Conservation (phyloP, 345 rosid genomes). For the Laguncularia racemosa region DNA sequence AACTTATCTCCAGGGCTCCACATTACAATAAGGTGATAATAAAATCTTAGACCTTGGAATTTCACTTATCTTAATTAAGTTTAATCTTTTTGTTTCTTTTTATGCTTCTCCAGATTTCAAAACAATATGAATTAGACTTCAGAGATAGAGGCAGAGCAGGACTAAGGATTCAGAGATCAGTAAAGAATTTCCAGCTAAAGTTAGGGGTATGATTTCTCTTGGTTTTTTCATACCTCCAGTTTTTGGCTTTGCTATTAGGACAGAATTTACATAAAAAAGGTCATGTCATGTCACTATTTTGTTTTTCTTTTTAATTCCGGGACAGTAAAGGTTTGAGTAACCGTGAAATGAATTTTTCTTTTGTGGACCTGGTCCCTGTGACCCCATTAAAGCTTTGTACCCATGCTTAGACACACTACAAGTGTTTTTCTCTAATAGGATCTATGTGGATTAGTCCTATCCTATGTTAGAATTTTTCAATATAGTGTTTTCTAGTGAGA, state of each 20-base stretch:
- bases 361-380: no score
- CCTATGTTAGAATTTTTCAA: no score
- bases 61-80: not conserved
- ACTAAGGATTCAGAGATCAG: constrained; percentile 61
- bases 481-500: no score
- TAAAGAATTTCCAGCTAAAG: constrained; percentile 87
- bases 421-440: no score
- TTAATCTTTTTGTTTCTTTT: not conserved
- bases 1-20: constrained; percentile 58
- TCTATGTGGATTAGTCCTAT: no score
- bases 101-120: constrained; percentile 35
- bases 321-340: no score
- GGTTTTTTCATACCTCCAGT: not conserved
- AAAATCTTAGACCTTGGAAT: not conserved
- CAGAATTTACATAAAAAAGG: not conserved
- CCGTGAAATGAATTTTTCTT: no score
- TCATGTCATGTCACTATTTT: no score
- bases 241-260: no score
- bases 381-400: no score
- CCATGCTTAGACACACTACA: no score
- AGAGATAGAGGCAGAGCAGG: constrained; percentile 81
- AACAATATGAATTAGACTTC: constrained; percentile 69
- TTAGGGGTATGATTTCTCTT: constrained; percentile 34
- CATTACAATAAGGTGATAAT: constrained; percentile 55
- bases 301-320: no score